Evolutionary conservation across 78 protist genomes (phyloP).

Genomic region (Polysphondylium violaceum): DNA sequence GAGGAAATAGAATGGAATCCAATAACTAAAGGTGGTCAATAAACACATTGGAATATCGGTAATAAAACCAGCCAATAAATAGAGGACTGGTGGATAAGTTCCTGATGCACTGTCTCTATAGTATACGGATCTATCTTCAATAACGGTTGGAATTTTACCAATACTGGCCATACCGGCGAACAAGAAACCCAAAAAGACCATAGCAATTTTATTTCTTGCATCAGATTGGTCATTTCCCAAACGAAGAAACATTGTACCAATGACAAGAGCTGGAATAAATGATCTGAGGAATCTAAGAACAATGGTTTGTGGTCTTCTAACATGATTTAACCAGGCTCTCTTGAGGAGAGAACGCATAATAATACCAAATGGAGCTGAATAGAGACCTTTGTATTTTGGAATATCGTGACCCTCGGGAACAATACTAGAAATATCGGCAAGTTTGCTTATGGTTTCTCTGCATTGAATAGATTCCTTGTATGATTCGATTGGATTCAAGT

Average conservation of each 20-base stretch:
- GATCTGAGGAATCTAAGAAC: constrained; percentile 53
- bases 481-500: not conserved
- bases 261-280: constrained; percentile 41
- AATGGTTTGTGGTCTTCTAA: constrained; percentile 63
- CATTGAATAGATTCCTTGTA: not conserved
- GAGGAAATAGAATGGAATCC: constrained; percentile 68
- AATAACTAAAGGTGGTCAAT: constrained; percentile 46
- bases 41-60: constrained; percentile 53
- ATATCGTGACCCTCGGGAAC: constrained; percentile 19
- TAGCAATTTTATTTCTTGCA: constrained; percentile 54
- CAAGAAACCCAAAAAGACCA: constrained; percentile 50
- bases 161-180: constrained; percentile 77
- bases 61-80: constrained; percentile 8
- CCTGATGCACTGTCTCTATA: constrained; percentile 54
- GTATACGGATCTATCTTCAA: constrained; percentile 64
- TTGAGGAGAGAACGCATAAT: constrained; percentile 4
- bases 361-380: constrained; percentile 3
- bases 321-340: constrained; percentile 67
- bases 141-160: constrained; percentile 41
- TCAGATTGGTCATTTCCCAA: constrained; percentile 52
- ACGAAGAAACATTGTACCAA: constrained; percentile 61
- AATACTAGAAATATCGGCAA: no score
- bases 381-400: constrained; percentile 24
- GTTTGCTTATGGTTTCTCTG: not conserved
- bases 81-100: constrained; percentile 42